Conservation (phyloP, 352 stramenopile genomes). For the Phytophthora meadii region DNA sequence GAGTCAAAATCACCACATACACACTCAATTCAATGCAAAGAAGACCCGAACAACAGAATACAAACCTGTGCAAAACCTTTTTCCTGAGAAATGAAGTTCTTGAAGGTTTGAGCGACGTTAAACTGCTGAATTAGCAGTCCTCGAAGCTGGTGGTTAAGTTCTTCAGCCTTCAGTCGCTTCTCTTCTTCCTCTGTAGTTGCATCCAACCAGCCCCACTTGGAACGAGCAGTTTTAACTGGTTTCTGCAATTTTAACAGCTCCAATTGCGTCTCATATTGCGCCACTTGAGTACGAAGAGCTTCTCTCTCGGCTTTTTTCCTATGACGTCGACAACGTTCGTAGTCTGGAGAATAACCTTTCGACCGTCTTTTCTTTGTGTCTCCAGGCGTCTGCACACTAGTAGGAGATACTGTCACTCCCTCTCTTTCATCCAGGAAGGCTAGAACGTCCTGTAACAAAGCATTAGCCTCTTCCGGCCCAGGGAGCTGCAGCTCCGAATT, state of each 20-base stretch:
- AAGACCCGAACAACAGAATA: not conserved
- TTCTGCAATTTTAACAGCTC: constrained; percentile 14
- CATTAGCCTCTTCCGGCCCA: constrained; percentile 6
- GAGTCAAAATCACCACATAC: not conserved
- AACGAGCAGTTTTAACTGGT: not conserved
- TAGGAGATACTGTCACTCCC: not conserved
- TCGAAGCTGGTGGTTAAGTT: constrained; percentile 23
- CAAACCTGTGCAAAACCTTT: constrained; percentile 10
- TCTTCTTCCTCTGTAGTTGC: constrained; percentile 13
- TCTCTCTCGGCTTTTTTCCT: constrained; percentile 21
- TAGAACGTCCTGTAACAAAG: constrained; percentile 18
- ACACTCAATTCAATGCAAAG: not conserved
- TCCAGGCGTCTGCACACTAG: not conserved
- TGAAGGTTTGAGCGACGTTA: not conserved
- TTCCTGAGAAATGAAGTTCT: constrained; percentile 1
- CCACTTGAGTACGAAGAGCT: constrained; percentile 15
- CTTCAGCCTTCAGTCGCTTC: constrained; percentile 18
- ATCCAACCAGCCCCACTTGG: constrained; percentile 23
- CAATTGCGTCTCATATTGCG: constrained; percentile 15
- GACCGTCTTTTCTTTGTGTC: not conserved
- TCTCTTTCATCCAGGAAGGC: constrained; percentile 14
- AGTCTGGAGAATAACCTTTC: constrained; percentile 5
- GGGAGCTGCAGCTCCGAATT: not conserved
- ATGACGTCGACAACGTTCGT: constrained; percentile 16
- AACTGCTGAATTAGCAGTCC: constrained; percentile 13